phyloP scores from a whole-genome alignment of 2,329 filamentous ascomycete genomes.

The Alternaria arborescens region DNA sequence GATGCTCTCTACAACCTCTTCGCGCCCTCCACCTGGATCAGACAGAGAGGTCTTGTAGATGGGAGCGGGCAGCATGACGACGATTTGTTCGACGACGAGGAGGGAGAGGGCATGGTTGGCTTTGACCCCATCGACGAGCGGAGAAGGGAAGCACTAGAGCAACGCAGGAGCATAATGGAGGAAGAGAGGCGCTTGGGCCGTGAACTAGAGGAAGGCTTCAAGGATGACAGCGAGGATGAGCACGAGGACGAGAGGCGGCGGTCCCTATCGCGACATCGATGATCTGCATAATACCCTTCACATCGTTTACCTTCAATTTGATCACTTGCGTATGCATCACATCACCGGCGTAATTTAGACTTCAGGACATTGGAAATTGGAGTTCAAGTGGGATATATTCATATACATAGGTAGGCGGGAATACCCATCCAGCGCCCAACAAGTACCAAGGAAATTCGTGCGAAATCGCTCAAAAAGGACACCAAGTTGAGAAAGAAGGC shows the following conservation, averaged over 20 bases:
- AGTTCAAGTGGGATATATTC: slow-evolving; percentile 35
- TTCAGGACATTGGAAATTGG: neutral
- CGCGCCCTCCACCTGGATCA: slow-evolving; percentile 42
- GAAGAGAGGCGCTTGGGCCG: slow-evolving; percentile 73
- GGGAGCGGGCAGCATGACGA: slow-evolving; percentile 48
- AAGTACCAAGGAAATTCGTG: slow-evolving; percentile 29
- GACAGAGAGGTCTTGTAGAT: slow-evolving; percentile 38
- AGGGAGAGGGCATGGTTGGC: slow-evolving; percentile 59
- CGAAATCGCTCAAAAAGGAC: slow-evolving; percentile 25
- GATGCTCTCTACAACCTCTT: slow-evolving; percentile 47
- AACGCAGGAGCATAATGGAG: slow-evolving; percentile 54
- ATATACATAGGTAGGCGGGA: slow-evolving; percentile 33
- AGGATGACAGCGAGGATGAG: slow-evolving; percentile 75
- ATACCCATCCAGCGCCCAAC: slow-evolving; percentile 20
- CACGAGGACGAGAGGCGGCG: slow-evolving; percentile 39
- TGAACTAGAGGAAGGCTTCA: slow-evolving; percentile 79
- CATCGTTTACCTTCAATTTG: neutral
- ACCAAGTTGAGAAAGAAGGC: slow-evolving; percentile 3
- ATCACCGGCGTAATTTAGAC: neutral
- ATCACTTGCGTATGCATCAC: neutral
- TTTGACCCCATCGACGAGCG: slow-evolving; percentile 51
- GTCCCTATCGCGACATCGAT: slow-evolving; percentile 28
- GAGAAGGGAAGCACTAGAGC: slow-evolving; percentile 51
- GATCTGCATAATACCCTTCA: neutral
- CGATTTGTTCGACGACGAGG: slow-evolving; percentile 55